Conservation (phyloP, 2,329 filamentous ascomycete species). For the Paracoccidioides lutzii region DNA sequence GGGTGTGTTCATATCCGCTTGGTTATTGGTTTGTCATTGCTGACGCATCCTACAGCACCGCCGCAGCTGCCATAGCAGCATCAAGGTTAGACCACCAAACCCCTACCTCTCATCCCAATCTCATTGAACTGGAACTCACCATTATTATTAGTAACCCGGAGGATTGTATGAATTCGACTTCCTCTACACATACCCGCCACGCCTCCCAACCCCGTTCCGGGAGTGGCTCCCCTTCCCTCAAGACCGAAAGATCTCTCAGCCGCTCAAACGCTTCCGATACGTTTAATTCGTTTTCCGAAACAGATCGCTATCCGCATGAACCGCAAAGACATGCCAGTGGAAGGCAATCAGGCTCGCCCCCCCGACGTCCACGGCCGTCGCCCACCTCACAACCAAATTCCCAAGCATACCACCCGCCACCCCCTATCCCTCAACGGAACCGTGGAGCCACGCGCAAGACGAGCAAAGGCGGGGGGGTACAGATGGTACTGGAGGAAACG, state of each 20-base stretch:
- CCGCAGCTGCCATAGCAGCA: conserved; percentile 30
- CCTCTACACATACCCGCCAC: conserved; percentile 22
- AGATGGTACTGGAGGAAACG: conserved; percentile 78
- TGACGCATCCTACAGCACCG: conserved; percentile 16
- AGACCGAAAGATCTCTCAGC: conserved; percentile 19
- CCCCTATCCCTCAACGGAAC: conserved; percentile 31
- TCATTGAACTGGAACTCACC: conserved; percentile 2
- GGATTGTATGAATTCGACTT: conserved; percentile 21
- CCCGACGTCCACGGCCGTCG: conserved; percentile 13
- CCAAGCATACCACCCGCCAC: conserved; percentile 26
- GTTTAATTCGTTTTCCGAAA: conserved; percentile 18
- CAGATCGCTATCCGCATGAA: conserved; percentile 5
- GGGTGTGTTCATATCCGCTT: conserved; percentile 39
- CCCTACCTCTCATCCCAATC: not conserved
- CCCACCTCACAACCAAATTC: conserved; percentile 16
- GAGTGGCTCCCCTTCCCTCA: conserved; percentile 20
- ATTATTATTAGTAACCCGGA: conserved; percentile 25
- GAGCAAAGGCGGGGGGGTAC: conserved; percentile 70
- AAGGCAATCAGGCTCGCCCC: conserved; percentile 9
- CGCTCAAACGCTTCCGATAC: conserved; percentile 19
- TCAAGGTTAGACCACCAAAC: conserved; percentile 16
- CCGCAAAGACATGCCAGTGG: not conserved
- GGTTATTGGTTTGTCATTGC: conserved; percentile 9
- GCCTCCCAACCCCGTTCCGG: conserved; percentile 25
- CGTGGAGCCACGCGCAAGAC: conserved; percentile 56